Base-by-base conservation (phyloP, 306 rosid species). In the Vigna mungo region DNA sequence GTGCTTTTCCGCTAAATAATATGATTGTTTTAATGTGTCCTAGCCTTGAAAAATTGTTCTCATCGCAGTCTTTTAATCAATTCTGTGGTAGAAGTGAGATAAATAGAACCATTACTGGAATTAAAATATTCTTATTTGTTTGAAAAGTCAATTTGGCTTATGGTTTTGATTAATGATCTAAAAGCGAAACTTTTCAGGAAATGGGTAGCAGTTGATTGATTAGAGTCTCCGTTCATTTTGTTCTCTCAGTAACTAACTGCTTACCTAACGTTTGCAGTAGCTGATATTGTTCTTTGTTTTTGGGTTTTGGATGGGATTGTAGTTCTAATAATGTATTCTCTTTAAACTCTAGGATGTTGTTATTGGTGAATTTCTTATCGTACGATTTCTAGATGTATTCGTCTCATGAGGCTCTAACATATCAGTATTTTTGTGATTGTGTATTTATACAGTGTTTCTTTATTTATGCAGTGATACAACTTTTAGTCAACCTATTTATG, bases 51-150 rank as follows among this genome's bases (percentile, higher is more conserved):
- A 36, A 21, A 18, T 18, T 37, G 18, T 48, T 65, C 64, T 1
- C 0, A 4, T 49, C 37, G 36, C 21, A 17, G 37, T 69, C 5
- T 44, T 30, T 17, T 27, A 27, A 59, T 43, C 43, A 13, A 37
- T 47, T 59, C 54, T 48, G n/a, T 6, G 56, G 49, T 36, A 12
- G 55, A 61, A 60, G 77, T 60, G 36, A 61, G 77, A 49, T 17
- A 49, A 52, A 44, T n/a, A 17, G 18, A 47, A 25, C 56, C 15
- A 11, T 17, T 7, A 0, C 10, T 25, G 62, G 23, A 27, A 55
- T 39, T 41, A 25, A 54, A 27, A 54, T 52, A 25, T 68, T 77
- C n/a, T 15, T 52, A n/a, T 76, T 64, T 66, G 48, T 66, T 77
- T 53, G 58, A 39, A 41, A 54, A 55, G 59, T 27, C 6, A 21